A percentile compares a stretch with the other conserved stretches of the same genome.
phyloP scores from a whole-genome alignment of 257 asterid genomes.

The Nicotiana tabacum region DNA sequence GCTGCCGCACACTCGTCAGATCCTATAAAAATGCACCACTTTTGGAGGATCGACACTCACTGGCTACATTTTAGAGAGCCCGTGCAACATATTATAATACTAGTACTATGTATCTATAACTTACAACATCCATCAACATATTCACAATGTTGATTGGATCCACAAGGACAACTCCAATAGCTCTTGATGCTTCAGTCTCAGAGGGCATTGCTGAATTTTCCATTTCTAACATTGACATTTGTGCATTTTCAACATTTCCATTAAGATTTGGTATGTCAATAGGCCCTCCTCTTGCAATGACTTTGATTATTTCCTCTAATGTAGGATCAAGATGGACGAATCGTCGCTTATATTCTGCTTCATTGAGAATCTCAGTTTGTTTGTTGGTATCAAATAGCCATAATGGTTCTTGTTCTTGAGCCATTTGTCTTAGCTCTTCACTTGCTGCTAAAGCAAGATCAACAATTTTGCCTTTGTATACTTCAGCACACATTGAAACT shows the following conservation, averaged over 20 bases:
- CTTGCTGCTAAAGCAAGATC: constrained; percentile 36
- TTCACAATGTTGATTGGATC: constrained; percentile 30
- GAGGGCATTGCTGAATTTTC: neutral
- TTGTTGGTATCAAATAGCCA: constrained; percentile 33
- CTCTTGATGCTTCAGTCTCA: constrained; percentile 38
- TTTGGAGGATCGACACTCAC: neutral
- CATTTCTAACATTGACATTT: neutral
- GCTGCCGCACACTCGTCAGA: neutral
- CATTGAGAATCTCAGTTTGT: constrained; percentile 35
- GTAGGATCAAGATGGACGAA: constrained; percentile 36
- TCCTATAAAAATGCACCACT: neutral
- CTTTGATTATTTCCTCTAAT: constrained; percentile 39
- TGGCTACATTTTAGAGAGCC: neutral
- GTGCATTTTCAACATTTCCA: neutral
- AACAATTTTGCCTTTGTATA: constrained; percentile 26
- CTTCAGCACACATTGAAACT: constrained; percentile 34
- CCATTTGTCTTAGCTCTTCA: constrained; percentile 40
- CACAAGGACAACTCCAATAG: constrained; percentile 34
- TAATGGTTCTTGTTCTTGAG: constrained; percentile 32
- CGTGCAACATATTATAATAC: neutral
- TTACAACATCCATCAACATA: constrained; percentile 54
- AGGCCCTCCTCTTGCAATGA: constrained; percentile 25
- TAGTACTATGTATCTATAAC: neutral
- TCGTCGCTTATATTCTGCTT: constrained; percentile 33
- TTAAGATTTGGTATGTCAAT: constrained; percentile 26